Evolutionary conservation across 2,329 filamentous ascomycete species (phyloP).

Genomic region (Exophiala calicioides): DNA sequence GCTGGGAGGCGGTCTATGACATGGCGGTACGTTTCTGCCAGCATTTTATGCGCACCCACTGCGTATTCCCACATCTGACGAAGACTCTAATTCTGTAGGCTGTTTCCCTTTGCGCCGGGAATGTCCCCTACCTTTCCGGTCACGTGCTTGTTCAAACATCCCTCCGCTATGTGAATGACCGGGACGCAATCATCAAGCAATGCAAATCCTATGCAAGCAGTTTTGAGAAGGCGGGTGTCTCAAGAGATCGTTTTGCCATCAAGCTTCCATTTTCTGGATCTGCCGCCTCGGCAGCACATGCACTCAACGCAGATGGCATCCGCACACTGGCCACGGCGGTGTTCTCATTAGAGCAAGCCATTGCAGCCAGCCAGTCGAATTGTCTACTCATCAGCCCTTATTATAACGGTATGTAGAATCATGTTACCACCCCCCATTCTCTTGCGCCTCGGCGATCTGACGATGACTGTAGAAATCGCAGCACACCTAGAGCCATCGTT

Average conservation of each 20-base stretch:
- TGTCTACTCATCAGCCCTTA: conserved; percentile 64
- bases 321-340: conserved; percentile 63
- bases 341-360: conserved; percentile 63
- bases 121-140: conserved; percentile 5
- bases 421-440: not conserved
- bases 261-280: conserved; percentile 13
- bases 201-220: not conserved
- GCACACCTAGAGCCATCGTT: conserved; percentile 6
- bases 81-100: conserved; percentile 3
- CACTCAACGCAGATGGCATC: conserved; percentile 44
- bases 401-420: conserved; percentile 9
- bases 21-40: conserved; percentile 1
- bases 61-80: not conserved
- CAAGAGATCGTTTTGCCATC: conserved; percentile 15
- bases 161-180: conserved; percentile 3
- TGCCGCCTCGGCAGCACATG: conserved; percentile 2
- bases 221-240: conserved; percentile 5
- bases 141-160: conserved; percentile 7
- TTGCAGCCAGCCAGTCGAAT: conserved; percentile 57
- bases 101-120: conserved; percentile 2
- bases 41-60: not conserved
- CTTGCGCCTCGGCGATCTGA: not conserved
- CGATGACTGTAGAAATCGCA: conserved; percentile 1
- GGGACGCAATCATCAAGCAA: conserved; percentile 4
- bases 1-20: conserved; percentile 5